Evolutionary conservation across 2,329 filamentous ascomycete species (phyloP).

Genomic region (Pestalotiopsis sp.): DNA sequence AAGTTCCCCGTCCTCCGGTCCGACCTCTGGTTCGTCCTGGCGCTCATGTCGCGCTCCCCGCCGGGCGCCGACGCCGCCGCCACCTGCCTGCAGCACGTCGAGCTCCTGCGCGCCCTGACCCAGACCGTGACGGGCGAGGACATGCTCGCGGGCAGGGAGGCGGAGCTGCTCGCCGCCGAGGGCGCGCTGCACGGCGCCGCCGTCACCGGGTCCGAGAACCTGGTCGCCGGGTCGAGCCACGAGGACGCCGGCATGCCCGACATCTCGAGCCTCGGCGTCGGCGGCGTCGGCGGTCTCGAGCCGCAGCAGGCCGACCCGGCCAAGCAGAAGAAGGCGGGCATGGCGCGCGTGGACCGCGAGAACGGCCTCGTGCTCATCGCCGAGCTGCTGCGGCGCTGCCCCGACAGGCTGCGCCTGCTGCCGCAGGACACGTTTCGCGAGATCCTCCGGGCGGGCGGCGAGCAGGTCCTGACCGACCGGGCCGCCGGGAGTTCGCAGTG

Average conservation of each 20-base stretch:
- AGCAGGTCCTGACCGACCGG: constrained; percentile 38
- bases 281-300: constrained; percentile 28
- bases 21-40: constrained; percentile 65
- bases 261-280: not conserved
- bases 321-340: constrained; percentile 42
- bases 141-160: constrained; percentile 16
- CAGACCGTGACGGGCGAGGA: constrained; percentile 52
- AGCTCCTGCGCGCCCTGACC: constrained; percentile 46
- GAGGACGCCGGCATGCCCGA: not conserved
- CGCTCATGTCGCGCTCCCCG: constrained; percentile 56
- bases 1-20: constrained; percentile 63
- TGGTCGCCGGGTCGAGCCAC: not conserved
- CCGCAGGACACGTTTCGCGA: constrained; percentile 46
- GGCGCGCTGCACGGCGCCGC: not conserved
- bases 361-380: constrained; percentile 63
- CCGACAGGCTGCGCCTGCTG: constrained; percentile 40
- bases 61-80: constrained; percentile 52
- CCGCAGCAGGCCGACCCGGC: constrained; percentile 50
- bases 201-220: constrained; percentile 2
- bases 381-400: constrained; percentile 52
- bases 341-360: constrained; percentile 58
- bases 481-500: constrained; percentile 9
- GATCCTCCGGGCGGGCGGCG: constrained; percentile 53
- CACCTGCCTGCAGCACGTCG: constrained; percentile 42
- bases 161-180: constrained; percentile 1